Conservation (phyloP, 2,329 filamentous ascomycete genomes). For the Tolypocladium sp. region DNA sequence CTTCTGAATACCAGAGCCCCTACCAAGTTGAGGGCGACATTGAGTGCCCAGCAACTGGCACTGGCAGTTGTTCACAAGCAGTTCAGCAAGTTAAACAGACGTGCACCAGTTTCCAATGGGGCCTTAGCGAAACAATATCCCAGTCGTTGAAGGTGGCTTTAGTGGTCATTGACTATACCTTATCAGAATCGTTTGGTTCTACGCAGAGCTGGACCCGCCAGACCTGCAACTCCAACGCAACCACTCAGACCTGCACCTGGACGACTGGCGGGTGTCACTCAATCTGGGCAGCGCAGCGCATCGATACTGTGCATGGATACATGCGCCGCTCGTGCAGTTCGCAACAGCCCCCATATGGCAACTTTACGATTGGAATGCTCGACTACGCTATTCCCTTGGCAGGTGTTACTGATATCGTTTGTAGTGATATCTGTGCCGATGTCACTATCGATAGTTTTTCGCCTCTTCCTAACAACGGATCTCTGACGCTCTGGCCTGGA, state of each 20-base stretch:
- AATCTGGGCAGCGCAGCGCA: background rate
- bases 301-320: background rate
- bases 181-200: constrained; percentile 29
- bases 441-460: background rate
- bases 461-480: background rate
- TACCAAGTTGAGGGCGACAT: background rate
- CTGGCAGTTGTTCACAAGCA: background rate
- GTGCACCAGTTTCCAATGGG: background rate
- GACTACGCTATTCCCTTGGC: background rate
- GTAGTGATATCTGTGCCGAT: background rate
- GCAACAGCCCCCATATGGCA: background rate
- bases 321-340: background rate
- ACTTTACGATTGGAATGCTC: background rate
- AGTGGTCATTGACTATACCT: too few species aligned
- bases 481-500: background rate
- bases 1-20: background rate
- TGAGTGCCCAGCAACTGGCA: background rate
- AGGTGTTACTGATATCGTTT: background rate
- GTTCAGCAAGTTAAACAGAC: background rate
- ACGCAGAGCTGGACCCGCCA: constrained; percentile 45
- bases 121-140: background rate
- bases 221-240: constrained; percentile 11
- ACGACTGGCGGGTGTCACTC: background rate
- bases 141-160: background rate
- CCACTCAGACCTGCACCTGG: background rate